A percentile compares a stretch with the other conserved stretches of the same genome.
phyloP scores from a whole-genome alignment of 257 asterid genomes.

The Capsicum chinense region DNA sequence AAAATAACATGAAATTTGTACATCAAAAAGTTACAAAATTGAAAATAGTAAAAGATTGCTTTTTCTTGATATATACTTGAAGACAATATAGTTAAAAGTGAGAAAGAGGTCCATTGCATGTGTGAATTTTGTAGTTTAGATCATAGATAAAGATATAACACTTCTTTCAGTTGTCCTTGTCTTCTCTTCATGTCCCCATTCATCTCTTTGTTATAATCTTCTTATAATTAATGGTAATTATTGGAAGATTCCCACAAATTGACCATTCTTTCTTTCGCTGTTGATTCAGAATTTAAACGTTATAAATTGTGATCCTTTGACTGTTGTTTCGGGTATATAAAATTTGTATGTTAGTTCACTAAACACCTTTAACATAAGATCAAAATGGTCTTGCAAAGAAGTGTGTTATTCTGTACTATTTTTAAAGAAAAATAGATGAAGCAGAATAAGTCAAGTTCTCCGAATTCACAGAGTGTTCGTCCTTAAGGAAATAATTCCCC shows the following conservation, averaged over 20 bases:
- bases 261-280: neutral
- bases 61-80: neutral
- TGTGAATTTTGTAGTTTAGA: constrained; percentile 2
- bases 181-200: neutral
- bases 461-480: no score
- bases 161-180: constrained; percentile 6
- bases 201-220: neutral
- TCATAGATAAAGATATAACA: constrained; percentile 21
- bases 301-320: neutral
- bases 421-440: no score
- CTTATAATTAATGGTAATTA: neutral
- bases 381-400: no score
- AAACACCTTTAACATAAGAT: no score
- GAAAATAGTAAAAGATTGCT: neutral
- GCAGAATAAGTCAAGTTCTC: no score
- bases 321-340: no score
- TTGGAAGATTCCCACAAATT: neutral
- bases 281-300: neutral
- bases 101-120: neutral
- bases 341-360: no score
- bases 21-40: neutral
- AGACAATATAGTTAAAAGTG: neutral
- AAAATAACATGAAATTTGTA: neutral
- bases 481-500: no score
- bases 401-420: no score